Evolutionary conservation across 73 alveolate species (phyloP).

Genomic region (Paramecium octaurelia): DNA sequence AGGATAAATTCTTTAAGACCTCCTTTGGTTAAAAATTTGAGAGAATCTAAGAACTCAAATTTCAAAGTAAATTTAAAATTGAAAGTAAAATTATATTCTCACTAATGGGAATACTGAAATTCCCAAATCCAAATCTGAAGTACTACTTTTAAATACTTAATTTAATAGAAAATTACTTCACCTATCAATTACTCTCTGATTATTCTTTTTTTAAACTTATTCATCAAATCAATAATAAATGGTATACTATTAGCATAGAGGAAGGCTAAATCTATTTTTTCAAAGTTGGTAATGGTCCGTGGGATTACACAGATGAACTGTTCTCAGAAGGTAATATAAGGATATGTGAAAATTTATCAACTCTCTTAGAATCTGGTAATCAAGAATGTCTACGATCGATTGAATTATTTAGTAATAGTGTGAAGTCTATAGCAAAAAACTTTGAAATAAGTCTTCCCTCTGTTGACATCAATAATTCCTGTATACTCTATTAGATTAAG

Average conservation of each 20-base stretch:
- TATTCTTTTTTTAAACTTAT: background rate
- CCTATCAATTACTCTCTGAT: background rate
- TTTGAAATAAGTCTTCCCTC: background rate
- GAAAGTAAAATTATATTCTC: slow-evolving; percentile 18
- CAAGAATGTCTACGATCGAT: background rate
- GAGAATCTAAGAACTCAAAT: background rate
- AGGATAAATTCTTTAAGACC: background rate
- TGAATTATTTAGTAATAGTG: background rate
- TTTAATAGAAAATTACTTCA: background rate
- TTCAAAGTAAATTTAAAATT: slow-evolving; percentile 1
- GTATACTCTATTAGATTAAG: background rate
- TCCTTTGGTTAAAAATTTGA: background rate
- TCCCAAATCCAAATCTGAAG: background rate
- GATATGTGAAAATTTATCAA: background rate
- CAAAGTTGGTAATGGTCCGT: background rate
- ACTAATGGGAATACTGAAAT: background rate
- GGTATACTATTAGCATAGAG: background rate
- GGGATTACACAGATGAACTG: background rate
- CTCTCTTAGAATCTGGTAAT: background rate
- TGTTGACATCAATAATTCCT: background rate
- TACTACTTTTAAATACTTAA: background rate
- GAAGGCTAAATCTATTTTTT: background rate
- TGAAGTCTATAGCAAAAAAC: background rate
- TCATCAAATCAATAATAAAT: background rate
- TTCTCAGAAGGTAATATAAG: background rate